Percentiles rank a stretch among this genome's conserved stretches.
Evolutionary conservation across 108 stramenopile genomes (phyloP).

Genomic region (Poteriospumella lacustris): DNA sequence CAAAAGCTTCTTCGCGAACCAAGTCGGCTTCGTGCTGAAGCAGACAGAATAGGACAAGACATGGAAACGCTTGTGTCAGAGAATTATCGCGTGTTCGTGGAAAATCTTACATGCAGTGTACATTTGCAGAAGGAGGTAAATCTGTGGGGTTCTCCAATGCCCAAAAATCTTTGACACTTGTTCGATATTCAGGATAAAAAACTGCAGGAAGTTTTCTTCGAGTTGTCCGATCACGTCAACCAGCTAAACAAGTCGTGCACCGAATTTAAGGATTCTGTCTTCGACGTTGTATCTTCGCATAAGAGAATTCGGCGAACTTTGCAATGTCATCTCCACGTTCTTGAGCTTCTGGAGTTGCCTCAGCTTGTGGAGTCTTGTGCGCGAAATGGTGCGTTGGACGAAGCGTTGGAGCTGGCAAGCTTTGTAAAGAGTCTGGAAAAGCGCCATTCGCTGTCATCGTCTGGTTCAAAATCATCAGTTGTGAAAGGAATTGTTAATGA

Average conservation of each 20-base stretch:
- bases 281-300: background rate
- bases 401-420: conserved; percentile 34
- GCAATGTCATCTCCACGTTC: conserved; percentile 11
- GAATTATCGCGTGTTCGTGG: conserved; percentile 11
- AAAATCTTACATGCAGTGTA: conserved; percentile 15
- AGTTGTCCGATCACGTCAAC: background rate
- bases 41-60: conserved; percentile 10
- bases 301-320: conserved; percentile 6
- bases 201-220: background rate
- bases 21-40: background rate
- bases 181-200: background rate
- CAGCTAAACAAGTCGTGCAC: background rate
- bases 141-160: background rate
- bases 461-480: conserved; percentile 12
- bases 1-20: conserved; percentile 22
- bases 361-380: conserved; percentile 39
- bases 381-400: conserved; percentile 30
- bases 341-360: conserved; percentile 40
- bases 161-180: background rate
- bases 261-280: background rate
- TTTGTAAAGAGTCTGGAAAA: conserved; percentile 20
- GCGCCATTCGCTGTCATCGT: background rate
- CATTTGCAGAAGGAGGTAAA: conserved; percentile 5
- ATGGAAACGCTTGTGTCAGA: conserved; percentile 6
- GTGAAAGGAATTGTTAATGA: conserved; percentile 32